Evolutionary conservation across 352 stramenopile genomes (phyloP).

Genomic region (Albugo laibachii): DNA sequence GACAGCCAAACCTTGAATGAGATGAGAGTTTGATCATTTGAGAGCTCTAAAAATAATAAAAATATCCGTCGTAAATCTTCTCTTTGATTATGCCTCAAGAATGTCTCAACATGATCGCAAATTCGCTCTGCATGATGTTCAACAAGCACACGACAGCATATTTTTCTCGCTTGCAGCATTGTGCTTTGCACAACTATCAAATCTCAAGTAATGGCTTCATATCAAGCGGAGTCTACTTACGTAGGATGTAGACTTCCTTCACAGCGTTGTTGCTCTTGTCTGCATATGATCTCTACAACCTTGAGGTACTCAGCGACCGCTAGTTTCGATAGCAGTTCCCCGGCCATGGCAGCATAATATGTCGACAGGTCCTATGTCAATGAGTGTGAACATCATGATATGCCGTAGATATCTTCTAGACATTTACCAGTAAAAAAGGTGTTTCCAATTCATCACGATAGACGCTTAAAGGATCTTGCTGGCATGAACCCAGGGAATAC

Average conservation of each 20-base stretch:
- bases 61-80: slow-evolving; percentile 61
- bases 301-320: slow-evolving; percentile 56
- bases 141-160: slow-evolving; percentile 56
- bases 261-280: slow-evolving; percentile 60
- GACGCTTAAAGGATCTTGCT: slow-evolving; percentile 59
- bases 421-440: slow-evolving; percentile 34
- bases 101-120: slow-evolving; percentile 54
- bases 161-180: slow-evolving; percentile 53
- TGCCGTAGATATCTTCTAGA: not conserved
- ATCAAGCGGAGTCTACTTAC: slow-evolving; percentile 13
- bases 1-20: slow-evolving; percentile 39
- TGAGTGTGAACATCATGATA: not conserved
- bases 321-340: slow-evolving; percentile 35
- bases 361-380: slow-evolving; percentile 25
- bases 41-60: slow-evolving; percentile 61
- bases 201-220: not conserved
- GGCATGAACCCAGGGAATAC: slow-evolving; percentile 44
- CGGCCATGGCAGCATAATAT: slow-evolving; percentile 49
- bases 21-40: slow-evolving; percentile 57
- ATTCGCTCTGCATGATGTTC: slow-evolving; percentile 65
- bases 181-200: slow-evolving; percentile 17
- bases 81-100: slow-evolving; percentile 60
- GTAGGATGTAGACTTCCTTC: slow-evolving; percentile 52
- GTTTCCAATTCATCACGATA: slow-evolving; percentile 62
- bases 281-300: slow-evolving; percentile 46